Evolutionary conservation across 2,329 filamentous ascomycete species (phyloP), one percentile per base, ranked within the genome.

Genomic region (Mariannaea sp.): DNA sequence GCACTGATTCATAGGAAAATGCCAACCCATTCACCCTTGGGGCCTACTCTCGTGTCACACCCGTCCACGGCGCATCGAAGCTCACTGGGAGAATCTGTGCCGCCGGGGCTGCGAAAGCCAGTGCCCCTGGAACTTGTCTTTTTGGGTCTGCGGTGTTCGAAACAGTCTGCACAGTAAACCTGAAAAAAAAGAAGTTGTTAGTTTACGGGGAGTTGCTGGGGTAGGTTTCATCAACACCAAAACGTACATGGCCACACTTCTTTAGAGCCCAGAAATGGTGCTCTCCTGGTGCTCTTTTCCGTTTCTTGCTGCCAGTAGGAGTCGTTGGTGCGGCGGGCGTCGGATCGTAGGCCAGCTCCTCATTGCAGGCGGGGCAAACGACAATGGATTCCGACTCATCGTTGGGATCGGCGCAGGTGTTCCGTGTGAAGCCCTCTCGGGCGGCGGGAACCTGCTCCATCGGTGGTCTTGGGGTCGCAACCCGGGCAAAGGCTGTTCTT

Each of bases 201-300:
- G 13, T 35, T 52, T 44, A 53, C 7, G 8, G 1, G 8, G 10
- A 10, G 13, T 2, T 5, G 4, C 3, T 8, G 29, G 19, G 24
- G 13, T 32, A 13, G n/a, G 33, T 16, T 2, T 19, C 33, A 39
- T 24, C 22, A 30, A 40, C 19, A 8, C 19, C 24, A 14, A 6
- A 14, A 70, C 79, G 68, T 81, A 97, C 94, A 75, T 99, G 94
- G 59, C 94, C 94, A 70, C 94, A 99, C 45, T 81, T 81, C 72
- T 92, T 96, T 29, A 94, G 80, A 1, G 94, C 88, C 92, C 92
- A 97, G 57, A 97, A 93, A 65, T 96, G 89, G 67, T 90, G 86
- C 72, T 96, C 92, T 17, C 79, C 80, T 6, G 76, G 72, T 16
- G 79, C 75, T 27, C 70, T 62, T 64, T 80, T 85, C 41, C 75